Evolutionary conservation across 1,139 yeast species (phyloP).

Genomic region (Torulaspora pretoriensis): DNA sequence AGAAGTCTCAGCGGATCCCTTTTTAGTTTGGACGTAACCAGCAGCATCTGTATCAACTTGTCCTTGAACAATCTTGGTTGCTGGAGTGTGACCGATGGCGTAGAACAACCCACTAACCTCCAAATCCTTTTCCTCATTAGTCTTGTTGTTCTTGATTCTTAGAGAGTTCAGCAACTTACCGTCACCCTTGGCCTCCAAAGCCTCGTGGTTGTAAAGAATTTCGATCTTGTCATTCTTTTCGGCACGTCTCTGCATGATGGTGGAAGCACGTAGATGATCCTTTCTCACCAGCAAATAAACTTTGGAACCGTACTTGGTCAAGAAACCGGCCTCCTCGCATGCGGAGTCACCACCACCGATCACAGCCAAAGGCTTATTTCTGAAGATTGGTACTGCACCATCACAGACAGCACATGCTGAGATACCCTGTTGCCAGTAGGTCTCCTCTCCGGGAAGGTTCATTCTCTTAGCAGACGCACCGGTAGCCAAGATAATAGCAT

Average conservation of each 20-base stretch:
- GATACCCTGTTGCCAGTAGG: slow-evolving; percentile 98
- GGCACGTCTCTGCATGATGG: slow-evolving; percentile 94
- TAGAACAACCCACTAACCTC: slow-evolving; percentile 90
- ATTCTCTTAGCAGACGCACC: slow-evolving; percentile 98
- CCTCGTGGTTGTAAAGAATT: slow-evolving; percentile 80
- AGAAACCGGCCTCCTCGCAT: slow-evolving; percentile 94
- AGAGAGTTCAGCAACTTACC: slow-evolving; percentile 67
- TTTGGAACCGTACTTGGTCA: slow-evolving; percentile 95
- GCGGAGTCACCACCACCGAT: slow-evolving; percentile 99
- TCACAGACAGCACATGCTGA: slow-evolving; percentile 99
- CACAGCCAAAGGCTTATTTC: slow-evolving; percentile 96
- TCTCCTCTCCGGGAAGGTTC: slow-evolving; percentile 91
- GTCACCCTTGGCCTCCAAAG: slow-evolving; percentile 87
- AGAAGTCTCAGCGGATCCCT: slow-evolving; percentile 87
- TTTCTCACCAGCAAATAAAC: slow-evolving; percentile 90
- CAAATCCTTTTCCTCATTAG: slow-evolving; percentile 63
- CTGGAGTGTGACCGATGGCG: slow-evolving; percentile 97
- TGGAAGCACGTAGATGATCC: slow-evolving; percentile 88
- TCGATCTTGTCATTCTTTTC: slow-evolving; percentile 80
- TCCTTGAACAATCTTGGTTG: slow-evolving; percentile 71
- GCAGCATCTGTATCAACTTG: slow-evolving; percentile 82
- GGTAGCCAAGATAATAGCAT: slow-evolving; percentile 87
- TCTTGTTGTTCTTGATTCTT: slow-evolving; percentile 63
- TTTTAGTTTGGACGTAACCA: slow-evolving; percentile 83
- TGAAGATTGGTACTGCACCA: slow-evolving; percentile 97